Evolutionary conservation across 2,329 filamentous ascomycete species (phyloP).

Genomic region (Curvularia sp.): DNA sequence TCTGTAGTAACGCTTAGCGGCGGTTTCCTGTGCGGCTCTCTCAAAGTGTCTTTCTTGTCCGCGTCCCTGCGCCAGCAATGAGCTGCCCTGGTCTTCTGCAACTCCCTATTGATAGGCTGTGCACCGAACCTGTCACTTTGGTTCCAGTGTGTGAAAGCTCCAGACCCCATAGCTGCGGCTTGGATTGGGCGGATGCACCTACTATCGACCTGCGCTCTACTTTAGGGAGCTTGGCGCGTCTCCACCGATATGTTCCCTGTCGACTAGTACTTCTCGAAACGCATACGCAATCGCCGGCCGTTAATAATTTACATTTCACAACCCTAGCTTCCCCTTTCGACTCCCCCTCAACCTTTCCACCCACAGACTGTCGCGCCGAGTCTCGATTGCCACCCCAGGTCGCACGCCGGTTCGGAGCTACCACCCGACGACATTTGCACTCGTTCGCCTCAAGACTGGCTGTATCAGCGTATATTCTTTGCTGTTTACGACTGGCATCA

Average conservation of each 20-base stretch:
- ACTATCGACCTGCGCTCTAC: conserved; percentile 19
- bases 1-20: conserved; percentile 21
- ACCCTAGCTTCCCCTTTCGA: conserved; percentile 18
- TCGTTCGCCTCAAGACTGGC: conserved; percentile 4
- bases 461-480: conserved; percentile 1
- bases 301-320: conserved; percentile 19
- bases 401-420: conserved; percentile 20
- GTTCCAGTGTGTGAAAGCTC: background rate
- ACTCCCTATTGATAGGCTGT: background rate
- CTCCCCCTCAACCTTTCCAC: conserved; percentile 2
- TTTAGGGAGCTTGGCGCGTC: conserved; percentile 20
- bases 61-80: background rate
- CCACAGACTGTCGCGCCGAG: conserved; percentile 8
- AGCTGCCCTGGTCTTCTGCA: background rate
- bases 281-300: conserved; percentile 34
- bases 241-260: conserved; percentile 23
- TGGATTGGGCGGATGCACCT: conserved; percentile 18
- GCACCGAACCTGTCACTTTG: background rate
- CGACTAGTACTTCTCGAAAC: conserved; percentile 26
- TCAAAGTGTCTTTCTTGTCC: conserved; percentile 7
- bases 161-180: conserved; percentile 1
- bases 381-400: conserved; percentile 12
- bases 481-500: conserved; percentile 23
- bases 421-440: conserved; percentile 4
- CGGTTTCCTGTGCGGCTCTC: conserved; percentile 21